Evolutionary conservation across 1,284 basidiomycete genomes (phyloP), one percentile per base, ranked within the genome.

Genomic region (Pterulicium gracile): DNA sequence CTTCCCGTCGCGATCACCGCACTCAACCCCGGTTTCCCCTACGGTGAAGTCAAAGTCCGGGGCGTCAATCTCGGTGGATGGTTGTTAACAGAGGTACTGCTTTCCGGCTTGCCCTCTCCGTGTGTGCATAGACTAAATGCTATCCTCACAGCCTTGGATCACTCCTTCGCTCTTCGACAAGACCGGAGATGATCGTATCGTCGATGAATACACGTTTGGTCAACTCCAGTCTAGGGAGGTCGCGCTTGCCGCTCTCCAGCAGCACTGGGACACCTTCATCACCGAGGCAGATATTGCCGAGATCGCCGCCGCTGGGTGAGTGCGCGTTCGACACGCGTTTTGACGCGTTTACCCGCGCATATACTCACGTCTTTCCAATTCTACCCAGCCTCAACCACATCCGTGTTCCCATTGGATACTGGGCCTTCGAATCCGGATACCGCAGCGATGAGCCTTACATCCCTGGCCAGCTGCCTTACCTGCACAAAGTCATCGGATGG

Each of bases 371-470:
- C 43, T 44, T 27, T 45, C 22, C 21, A 47, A 45, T 40, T 32
- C 22, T 17, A 48, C 36, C 17, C 53, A 86, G 82, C 5, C 66
- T 90, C 45, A 90, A 90, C 60, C 88, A 90, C 60, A 85, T 92
- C 50, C 79, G 92, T 32, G 66, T 96, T 34, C 92, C 92, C 2
- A 87, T 96, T 51, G 88, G 88, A 18, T 91, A 84, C 61, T 96
- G 93, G 93, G 92, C 92, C 1, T 91, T 88, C 54, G 87, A 93
- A 46, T 78, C 88, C 18, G 74, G 75, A 14, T 67, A 67, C 3
- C n/a, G n/a, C n/a, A n/a, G n/a, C n/a, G 89, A 83, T 5, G 90
- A 95, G 57, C 91, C 90, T 0, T 96, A 79, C 65, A 77, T 91
- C 52, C 78, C 82, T 66, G 88, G 90, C 15, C 86, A 89, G 60